Base-by-base conservation (phyloP, 2,329 filamentous ascomycete species). In the Plenodomus biglobosus region DNA sequence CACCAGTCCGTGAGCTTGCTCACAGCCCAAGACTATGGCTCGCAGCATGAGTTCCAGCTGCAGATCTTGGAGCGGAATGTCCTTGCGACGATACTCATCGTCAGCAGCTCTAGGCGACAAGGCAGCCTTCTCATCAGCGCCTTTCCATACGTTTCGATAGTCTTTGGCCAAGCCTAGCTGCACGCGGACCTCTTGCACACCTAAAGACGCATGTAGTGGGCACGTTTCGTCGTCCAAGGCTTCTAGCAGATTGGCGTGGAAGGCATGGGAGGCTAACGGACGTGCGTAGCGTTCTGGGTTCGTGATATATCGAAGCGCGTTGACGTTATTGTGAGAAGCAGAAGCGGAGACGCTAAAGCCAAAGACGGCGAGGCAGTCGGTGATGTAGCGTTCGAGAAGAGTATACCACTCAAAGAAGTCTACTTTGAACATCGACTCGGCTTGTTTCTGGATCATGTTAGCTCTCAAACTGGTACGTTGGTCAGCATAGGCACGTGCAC, bases 381-480 rank as follows among this genome's bases (percentile, higher is more conserved):
- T 84, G 7, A 90, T 75, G 0, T 85, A 85, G 22, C 87, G 82
- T 71, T 90, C 87, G 6, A 90, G 79, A 30, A 88, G 78, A 42
- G 83, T 82, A 72, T 90, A 90, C 68, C 86, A 90, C 62, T 90
- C 87, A 70, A 87, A 85, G 54, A 90, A 90, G 62, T 90, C 87
- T 7, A 90, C 78, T 67, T 90, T 89, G 75, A 90, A 90, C 78
- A 88, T 88, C 15, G 66, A 60, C 39, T 71, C 66, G n/a, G 65
- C 66, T 50, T 67, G 61, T 27, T 59, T 59, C 64, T 66, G 47
- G 24, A 35, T 27, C 4, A 18, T n/a, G 46, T 57, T 45, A 61
- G 47, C 48, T 4, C 27, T 13, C 21, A 10, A 19, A 38, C 13
- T 16, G 19, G 1, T 20, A 13, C 15, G 5, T 6, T 16, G 38